Conservation (phyloP, 1,284 basidiomycete genomes). For the Calocybe gambosa region DNA sequence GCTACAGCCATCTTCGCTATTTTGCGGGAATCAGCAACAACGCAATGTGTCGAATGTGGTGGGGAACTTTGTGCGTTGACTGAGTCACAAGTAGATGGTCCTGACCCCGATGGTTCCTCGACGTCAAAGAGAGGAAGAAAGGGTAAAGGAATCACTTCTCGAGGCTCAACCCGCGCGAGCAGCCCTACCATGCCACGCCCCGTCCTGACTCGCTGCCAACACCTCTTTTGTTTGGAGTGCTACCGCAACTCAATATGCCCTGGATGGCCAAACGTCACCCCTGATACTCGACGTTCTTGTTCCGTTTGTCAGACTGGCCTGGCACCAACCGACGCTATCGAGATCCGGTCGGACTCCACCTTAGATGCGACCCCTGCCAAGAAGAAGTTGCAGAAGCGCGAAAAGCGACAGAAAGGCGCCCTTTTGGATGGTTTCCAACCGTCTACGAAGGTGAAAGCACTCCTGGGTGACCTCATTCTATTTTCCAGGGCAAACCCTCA, state of each 20-base stretch:
- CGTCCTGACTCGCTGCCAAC: constrained; percentile 88
- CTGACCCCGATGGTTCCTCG: constrained; percentile 42
- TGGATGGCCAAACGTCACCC: constrained; percentile 68
- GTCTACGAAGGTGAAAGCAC: constrained; percentile 84
- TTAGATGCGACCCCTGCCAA: constrained; percentile 38
- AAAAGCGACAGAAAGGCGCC: constrained; percentile 59
- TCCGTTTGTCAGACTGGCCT: constrained; percentile 70
- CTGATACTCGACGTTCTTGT: constrained; percentile 59
- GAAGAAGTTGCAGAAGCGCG: constrained; percentile 63
- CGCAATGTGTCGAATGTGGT: constrained; percentile 85
- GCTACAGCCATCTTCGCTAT: constrained; percentile 81
- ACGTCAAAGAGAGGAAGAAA: constrained; percentile 60
- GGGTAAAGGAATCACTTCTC: constrained; percentile 48
- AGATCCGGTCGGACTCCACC: constrained; percentile 51
- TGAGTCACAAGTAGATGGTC: constrained; percentile 46
- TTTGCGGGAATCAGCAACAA: constrained; percentile 79
- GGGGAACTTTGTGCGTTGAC: constrained; percentile 59
- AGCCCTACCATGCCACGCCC: constrained; percentile 56
- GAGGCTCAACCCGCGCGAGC: constrained; percentile 62
- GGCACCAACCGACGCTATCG: constrained; percentile 62
- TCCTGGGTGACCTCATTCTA: constrained; percentile 69
- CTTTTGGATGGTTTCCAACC: constrained; percentile 59
- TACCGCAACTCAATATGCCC: constrained; percentile 74
- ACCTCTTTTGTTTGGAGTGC: constrained; percentile 83
- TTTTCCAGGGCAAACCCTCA: constrained; percentile 77